A percentile compares a stretch with the other conserved stretches of the same genome.
Evolutionary conservation across 2,329 filamentous ascomycete species (phyloP).

Genomic region (Calonectria honghensis): DNA sequence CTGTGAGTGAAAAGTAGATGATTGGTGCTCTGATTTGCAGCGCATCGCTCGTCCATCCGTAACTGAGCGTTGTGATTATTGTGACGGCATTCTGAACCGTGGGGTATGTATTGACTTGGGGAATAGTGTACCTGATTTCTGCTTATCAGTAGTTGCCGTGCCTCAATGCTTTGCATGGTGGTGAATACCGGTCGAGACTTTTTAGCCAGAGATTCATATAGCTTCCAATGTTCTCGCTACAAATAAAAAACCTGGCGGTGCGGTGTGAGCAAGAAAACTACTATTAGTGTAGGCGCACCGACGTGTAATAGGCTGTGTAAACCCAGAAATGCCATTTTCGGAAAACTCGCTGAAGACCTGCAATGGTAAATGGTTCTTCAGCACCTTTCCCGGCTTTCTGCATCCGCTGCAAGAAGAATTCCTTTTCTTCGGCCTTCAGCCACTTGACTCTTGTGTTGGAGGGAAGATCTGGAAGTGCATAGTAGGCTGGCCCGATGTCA

Average conservation of each 20-base stretch:
- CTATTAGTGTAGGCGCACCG: neutral
- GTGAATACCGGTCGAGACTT: constrained; percentile 3
- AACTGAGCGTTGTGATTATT: constrained; percentile 7
- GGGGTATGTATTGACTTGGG: constrained; percentile 13
- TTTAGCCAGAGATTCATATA: constrained; percentile 21
- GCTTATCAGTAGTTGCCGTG: neutral
- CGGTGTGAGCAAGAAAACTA: neutral
- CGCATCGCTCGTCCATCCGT: constrained; percentile 13
- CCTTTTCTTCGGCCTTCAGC: constrained; percentile 12
- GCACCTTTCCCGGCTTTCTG: neutral
- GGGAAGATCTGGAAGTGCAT: constrained; percentile 9
- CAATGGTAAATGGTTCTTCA: constrained; percentile 9
- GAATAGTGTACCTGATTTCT: neutral
- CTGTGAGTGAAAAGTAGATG: constrained; percentile 15
- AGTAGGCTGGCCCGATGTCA: constrained; percentile 11
- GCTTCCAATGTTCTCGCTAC: constrained; percentile 14
- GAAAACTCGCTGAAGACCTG: neutral
- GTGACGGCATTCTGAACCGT: constrained; percentile 19
- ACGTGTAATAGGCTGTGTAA: constrained; percentile 17
- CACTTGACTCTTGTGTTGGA: constrained; percentile 23
- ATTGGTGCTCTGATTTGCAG: constrained; percentile 13
- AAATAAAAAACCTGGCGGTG: neutral
- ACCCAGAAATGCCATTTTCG: constrained; percentile 17
- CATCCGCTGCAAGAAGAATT: constrained; percentile 14
- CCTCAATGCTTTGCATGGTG: no score